Evolutionary conservation across 106 monocot species (phyloP), one percentile per base, ranked within the genome.

Genomic region (Iris macrosiphon): DNA sequence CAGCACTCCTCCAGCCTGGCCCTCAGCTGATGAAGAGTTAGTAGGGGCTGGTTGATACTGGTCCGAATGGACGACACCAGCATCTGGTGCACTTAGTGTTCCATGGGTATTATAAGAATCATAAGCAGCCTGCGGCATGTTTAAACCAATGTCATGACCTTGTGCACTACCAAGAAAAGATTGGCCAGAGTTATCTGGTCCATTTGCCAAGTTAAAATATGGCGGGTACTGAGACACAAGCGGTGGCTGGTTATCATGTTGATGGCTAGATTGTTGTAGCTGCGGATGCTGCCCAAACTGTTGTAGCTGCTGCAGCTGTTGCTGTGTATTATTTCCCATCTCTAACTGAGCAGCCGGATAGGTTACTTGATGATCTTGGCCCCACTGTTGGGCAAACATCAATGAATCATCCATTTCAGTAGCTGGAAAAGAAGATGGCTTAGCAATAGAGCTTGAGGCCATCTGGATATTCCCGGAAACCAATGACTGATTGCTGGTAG

Each of bases 211-310:
- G 46, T 70, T 76, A 17, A 54, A 11, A 56, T 84, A 69, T 30
- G 67, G 12, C 33, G 70, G 57, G 38, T 73, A 66, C n/a, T 75
- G 76, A 58, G 51, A 31, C 2, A 21, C 12, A 7, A 52, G 25
- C 33, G 57, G 53, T 34, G 42, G n/a, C 42, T 67, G 74, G 20
- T 31, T 73, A 49, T 9, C 52, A 35, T 45, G 60, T 12, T 69
- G 74, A 31, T 69, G 66, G 0, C 52, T 75, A 23, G 41, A 42
- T n/a, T n/a, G n/a, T n/a, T n/a, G n/a, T n/a, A n/a, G n/a, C n/a
- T n/a, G n/a, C n/a, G n/a, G n/a, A n/a, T n/a, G n/a, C 33, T 64
- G 62, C 4, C 61, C 79, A 35, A 49, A 54, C 16, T 68, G 77
- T 15, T 56, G 75, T 24, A 60, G 28, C 23, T 60, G 64, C 57